Evolutionary conservation across 2,329 filamentous ascomycete genomes (phyloP).

Genomic region (Alternaria atra): DNA sequence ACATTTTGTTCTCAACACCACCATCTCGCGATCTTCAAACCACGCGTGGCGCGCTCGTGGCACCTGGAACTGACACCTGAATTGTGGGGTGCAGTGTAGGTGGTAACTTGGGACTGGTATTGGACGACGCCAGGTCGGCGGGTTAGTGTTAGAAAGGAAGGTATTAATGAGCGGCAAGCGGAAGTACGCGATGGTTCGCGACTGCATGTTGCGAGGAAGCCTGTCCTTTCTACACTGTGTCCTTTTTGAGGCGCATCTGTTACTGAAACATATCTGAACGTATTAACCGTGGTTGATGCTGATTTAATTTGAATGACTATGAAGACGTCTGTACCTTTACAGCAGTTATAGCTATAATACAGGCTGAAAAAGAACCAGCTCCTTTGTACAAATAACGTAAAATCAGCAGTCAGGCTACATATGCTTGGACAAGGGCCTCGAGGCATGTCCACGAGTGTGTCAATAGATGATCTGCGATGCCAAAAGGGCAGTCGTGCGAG

Average conservation of each 20-base stretch:
- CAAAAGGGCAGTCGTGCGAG: not conserved
- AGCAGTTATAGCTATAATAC: not conserved
- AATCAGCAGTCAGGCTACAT: not conserved
- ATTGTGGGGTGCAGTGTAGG: conserved; percentile 4
- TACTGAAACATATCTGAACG: not conserved
- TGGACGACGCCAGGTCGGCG: conserved; percentile 8
- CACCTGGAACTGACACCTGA: conserved; percentile 10
- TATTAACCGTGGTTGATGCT: not conserved
- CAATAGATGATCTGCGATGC: not conserved
- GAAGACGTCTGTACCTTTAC: not conserved
- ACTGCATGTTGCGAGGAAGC: not conserved
- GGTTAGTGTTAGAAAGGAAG: conserved; percentile 10
- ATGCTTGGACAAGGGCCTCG: conserved; percentile 1
- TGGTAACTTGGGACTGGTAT: conserved; percentile 11
- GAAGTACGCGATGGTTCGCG: conserved; percentile 6
- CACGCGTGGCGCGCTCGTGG: conserved; percentile 34
- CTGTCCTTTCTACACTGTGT: not conserved
- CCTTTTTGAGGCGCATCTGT: not conserved
- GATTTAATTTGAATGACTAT: not conserved
- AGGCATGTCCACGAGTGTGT: conserved; percentile 4
- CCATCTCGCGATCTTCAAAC: conserved; percentile 21
- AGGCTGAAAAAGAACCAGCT: not conserved
- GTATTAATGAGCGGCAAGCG: conserved; percentile 8
- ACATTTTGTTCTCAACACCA: conserved; percentile 23
- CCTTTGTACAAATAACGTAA: not conserved